Evolutionary conservation across 2,329 filamentous ascomycete species (phyloP).

Genomic region (Onygena corvina): DNA sequence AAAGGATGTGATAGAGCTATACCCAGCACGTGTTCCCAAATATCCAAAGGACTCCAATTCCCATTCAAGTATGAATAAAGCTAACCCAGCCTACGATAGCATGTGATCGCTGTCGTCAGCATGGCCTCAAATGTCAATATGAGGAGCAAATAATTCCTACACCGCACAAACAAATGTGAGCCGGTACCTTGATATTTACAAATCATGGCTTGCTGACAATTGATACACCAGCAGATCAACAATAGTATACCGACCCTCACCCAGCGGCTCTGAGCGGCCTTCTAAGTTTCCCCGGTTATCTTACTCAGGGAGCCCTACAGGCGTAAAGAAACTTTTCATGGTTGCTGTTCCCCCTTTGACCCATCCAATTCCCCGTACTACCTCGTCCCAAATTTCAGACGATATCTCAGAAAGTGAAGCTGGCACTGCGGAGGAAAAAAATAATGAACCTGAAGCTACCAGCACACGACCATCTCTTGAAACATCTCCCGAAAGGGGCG

Average conservation of each 20-base stretch:
- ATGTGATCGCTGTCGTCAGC: constrained; percentile 5
- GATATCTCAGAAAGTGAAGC: constrained; percentile 4
- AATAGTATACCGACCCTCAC: neutral
- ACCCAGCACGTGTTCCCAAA: constrained; percentile 10
- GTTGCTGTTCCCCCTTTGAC: neutral
- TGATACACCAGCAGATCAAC: neutral
- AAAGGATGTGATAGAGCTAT: constrained; percentile 11
- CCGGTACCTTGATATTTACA: neutral
- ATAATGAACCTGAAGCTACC: neutral
- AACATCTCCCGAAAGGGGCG: neutral
- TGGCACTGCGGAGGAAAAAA: neutral
- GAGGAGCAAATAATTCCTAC: neutral
- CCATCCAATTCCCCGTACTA: neutral
- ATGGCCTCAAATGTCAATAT: neutral
- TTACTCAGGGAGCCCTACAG: neutral
- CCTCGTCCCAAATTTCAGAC: neutral
- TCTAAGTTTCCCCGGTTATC: neutral
- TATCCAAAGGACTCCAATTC: too few relatives aligned
- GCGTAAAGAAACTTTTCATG: neutral
- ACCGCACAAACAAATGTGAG: neutral
- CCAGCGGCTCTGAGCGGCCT: neutral
- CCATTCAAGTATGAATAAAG: too few relatives aligned
- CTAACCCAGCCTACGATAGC: neutral
- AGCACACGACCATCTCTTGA: neutral
- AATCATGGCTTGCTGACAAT: neutral